These are phyloP conservation scores for Trichosanthes cucumerina DNA, from an alignment of 306 rosid genomes.

Conservation along the genomic window DNA sequence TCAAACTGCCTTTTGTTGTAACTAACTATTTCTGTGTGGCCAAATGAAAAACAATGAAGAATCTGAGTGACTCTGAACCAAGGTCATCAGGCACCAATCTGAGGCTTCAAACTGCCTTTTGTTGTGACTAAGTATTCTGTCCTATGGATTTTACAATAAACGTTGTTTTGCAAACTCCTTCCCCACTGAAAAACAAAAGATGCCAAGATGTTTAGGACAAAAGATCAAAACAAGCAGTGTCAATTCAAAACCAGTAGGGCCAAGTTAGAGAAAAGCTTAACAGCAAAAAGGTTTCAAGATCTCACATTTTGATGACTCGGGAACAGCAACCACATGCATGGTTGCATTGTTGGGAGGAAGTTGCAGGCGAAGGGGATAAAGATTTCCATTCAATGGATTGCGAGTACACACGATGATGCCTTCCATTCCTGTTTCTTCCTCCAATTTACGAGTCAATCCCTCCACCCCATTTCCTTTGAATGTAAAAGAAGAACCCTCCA, in stretches of 20 bases:
- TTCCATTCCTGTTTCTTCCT: constrained; percentile 69
- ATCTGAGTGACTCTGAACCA: neutral
- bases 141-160: neutral
- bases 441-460: constrained; percentile 55
- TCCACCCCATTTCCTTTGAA: constrained; percentile 79
- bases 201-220: neutral
- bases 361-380: constrained; percentile 80
- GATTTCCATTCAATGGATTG: constrained; percentile 69
- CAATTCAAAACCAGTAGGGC: neutral
- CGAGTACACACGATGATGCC: constrained; percentile 60
- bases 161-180: neutral
- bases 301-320: constrained; percentile 50
- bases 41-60: neutral
- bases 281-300: neutral
- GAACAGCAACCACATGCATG: constrained; percentile 64
- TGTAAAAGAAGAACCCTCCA: constrained; percentile 36
- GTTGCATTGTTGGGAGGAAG: constrained; percentile 85
- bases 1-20: neutral
- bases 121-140: too few relatives aligned
- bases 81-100: neutral
- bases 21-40: neutral
- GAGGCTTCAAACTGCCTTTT: too few relatives aligned
- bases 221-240: neutral
- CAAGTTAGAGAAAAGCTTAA: neutral
- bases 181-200: constrained; percentile 6